These are phyloP conservation scores for Dendrocalamus sinicus DNA, from an alignment of 176 grass and related monocot species.

Conservation along the genomic window DNA sequence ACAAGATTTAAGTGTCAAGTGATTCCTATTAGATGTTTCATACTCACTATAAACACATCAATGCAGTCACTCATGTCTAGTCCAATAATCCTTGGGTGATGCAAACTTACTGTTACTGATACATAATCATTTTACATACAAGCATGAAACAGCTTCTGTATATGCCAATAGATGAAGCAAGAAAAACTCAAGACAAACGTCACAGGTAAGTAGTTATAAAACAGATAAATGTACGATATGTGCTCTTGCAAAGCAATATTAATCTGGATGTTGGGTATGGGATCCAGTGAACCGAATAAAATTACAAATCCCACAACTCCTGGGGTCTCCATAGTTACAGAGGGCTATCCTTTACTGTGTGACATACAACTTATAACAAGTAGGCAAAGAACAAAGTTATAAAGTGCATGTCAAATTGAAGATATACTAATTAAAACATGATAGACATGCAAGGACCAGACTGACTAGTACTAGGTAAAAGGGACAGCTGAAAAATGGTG, in stretches of 20 bases:
- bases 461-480: neutral
- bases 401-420: neutral
- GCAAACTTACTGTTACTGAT: neutral
- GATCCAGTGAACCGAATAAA: neutral
- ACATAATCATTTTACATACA: neutral
- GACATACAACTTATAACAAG: neutral
- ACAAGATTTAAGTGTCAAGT: neutral
- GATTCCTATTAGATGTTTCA: neutral
- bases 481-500: neutral
- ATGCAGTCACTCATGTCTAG: neutral
- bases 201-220: neutral
- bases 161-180: neutral
- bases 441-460: neutral
- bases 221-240: neutral
- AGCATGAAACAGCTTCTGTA: neutral
- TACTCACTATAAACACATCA: neutral
- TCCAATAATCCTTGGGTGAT: neutral
- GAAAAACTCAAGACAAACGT: neutral
- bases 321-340: neutral
- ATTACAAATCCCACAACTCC: neutral
- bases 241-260: neutral
- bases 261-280: no score
- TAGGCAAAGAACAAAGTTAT: neutral
- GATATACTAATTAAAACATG: neutral
- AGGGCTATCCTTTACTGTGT: neutral